phyloP scores from a whole-genome alignment of 1,284 basidiomycete genomes.

The Vanrija humicola region DNA sequence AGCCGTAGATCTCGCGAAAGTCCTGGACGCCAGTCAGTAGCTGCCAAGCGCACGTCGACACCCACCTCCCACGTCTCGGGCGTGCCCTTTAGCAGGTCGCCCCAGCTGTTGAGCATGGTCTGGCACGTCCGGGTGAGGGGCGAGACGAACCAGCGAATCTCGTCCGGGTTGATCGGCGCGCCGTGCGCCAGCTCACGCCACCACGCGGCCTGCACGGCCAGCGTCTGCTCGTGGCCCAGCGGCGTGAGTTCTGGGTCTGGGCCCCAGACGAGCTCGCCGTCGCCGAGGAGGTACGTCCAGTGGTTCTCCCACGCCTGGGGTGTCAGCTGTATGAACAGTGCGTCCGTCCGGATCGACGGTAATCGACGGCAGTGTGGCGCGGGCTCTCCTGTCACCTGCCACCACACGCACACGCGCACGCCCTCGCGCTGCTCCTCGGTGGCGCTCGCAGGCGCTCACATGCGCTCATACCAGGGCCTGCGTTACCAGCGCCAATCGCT shows the following conservation, averaged over 20 bases:
- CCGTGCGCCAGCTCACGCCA: conserved; percentile 54
- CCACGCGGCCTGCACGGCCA: conserved; percentile 58
- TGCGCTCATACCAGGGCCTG: no score
- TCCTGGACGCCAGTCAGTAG: conserved; percentile 20
- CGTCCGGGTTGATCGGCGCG: conserved; percentile 58
- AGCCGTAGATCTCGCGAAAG: conserved; percentile 46
- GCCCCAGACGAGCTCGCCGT: conserved; percentile 72
- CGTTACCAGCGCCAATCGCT: no score
- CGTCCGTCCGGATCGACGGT: no score
- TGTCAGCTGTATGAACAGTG: background rate
- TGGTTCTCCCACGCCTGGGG: conserved; percentile 51
- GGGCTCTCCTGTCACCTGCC: no score
- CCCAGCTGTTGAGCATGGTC: conserved; percentile 65
- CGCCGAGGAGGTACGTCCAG: conserved; percentile 66
- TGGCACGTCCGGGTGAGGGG: conserved; percentile 68
- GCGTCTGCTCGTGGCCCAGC: conserved; percentile 63
- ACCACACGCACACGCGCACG: no score
- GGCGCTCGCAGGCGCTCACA: no score
- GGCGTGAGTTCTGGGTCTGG: conserved; percentile 73
- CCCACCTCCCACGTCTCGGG: conserved; percentile 45
- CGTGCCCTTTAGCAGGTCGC: conserved; percentile 40
- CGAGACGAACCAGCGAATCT: conserved; percentile 60
- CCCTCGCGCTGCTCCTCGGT: no score
- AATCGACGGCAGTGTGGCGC: no score
- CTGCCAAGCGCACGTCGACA: background rate